phyloP scores from a whole-genome alignment of 2,329 filamentous ascomycete genomes.

The Colletotrichum truncatum region DNA sequence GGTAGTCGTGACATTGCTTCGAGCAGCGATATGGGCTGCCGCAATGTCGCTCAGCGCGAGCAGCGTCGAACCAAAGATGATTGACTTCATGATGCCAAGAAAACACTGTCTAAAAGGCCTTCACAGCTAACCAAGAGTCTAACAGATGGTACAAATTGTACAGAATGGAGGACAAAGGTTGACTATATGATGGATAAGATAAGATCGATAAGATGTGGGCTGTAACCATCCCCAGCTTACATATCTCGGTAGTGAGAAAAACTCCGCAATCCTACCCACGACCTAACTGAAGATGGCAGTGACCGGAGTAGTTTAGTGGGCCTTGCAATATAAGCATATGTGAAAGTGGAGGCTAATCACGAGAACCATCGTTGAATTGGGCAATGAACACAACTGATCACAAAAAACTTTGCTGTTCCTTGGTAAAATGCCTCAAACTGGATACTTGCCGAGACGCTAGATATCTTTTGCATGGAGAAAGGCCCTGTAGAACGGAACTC shows the following conservation, averaged over 20 bases:
- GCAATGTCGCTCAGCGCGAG: constrained; percentile 15
- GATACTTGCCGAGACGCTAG: no score
- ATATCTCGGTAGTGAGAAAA: background rate
- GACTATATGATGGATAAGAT: constrained; percentile 8
- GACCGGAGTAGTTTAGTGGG: background rate
- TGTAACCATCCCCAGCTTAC: background rate
- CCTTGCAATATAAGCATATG: constrained; percentile 12
- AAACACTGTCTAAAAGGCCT: background rate
- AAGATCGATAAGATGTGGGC: constrained; percentile 2
- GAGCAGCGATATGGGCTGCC: background rate
- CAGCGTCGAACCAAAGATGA: constrained; percentile 15
- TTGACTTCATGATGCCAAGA: constrained; percentile 19
- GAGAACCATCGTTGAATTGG: background rate
- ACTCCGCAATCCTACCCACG: background rate
- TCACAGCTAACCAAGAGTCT: background rate
- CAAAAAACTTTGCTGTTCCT: background rate
- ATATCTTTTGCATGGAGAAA: no score
- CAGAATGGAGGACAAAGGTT: background rate
- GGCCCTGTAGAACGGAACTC: no score
- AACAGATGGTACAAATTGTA: background rate
- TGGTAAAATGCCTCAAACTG: no score
- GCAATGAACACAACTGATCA: background rate
- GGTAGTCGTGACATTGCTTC: constrained; percentile 20
- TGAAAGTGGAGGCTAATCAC: background rate
- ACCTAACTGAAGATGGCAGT: background rate